Base-by-base conservation (phyloP, 2,329 filamentous ascomycete species). In the Diaporthe longicolla region DNA sequence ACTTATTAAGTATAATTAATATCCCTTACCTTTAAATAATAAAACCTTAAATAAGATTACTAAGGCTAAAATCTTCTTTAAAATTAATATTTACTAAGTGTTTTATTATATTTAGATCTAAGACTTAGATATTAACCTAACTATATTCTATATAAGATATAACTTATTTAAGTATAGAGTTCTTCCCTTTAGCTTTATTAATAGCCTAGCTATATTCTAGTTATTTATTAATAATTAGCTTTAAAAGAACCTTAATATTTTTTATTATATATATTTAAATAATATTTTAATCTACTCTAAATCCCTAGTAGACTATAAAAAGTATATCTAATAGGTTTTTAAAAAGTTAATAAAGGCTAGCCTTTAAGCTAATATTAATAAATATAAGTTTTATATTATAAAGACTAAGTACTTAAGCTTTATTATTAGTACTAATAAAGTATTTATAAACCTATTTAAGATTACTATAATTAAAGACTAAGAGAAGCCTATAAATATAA, bases 231-330 rank as follows among this genome's bases (percentile, higher is more conserved):
- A 71, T 37, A 45, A 40, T n/a, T 19, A 32, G 2, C 35, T 58
- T 37, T 61, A 61, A 29, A 8, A 26, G 26, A 45, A 45, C 7
- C 17, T 57, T 35, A 37, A 58, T 58, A 37, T 58, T n/a, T 58
- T 58, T n/a, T 58, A 58, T 26, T 26, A n/a, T 9, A 29, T 11
- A 50, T 58, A 61, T 71, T 24, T 58, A 17, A 11, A 61, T 58
- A 45, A 71, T 48, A 71, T 52, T 21, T 10, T 71, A 29, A 58
- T 71, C 11, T 40, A 37, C 24, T 26, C 59, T 61, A 61, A 48
- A 37, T 35, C 13, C 6, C 32, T 45, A 45, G 10, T 1, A 9
- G 61, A 59, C 7, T 70, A 70, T 70, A n/a, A 26, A 2, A n/a
- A 21, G 29, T 70, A 70, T 57, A 57, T 70, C 11, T 54, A 32